Conservation (phyloP, 2,329 filamentous ascomycete genomes). For the Gnomoniopsis smithogilvyi region DNA sequence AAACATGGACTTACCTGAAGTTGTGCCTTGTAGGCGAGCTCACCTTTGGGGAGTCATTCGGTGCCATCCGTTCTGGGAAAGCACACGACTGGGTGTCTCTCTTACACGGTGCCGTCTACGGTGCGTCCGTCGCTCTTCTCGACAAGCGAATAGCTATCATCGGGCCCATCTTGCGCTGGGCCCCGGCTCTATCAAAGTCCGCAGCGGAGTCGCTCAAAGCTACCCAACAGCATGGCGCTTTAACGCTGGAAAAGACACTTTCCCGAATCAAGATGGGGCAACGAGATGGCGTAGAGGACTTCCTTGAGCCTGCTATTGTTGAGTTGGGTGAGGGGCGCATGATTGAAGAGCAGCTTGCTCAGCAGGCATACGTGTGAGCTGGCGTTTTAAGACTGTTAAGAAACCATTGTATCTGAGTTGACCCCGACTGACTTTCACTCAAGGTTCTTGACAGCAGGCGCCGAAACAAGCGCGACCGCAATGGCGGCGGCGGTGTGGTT, state of each 20-base stretch:
- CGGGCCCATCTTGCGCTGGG: conserved; percentile 5
- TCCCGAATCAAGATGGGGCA: conserved; percentile 18
- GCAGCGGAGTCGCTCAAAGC: conserved; percentile 8
- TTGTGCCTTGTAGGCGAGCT: conserved; percentile 14
- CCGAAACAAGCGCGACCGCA: conserved; percentile 20
- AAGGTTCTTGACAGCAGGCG: conserved; percentile 18
- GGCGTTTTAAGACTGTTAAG: rapidly evolving
- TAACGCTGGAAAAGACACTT: conserved; percentile 18
- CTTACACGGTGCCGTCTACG: conserved; percentile 15
- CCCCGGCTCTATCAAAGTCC: conserved; percentile 7
- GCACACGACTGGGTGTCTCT: conserved; percentile 20
- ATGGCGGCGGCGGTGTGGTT: conserved; percentile 17
- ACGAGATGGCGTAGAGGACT: conserved; percentile 14
- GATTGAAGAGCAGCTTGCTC: conserved; percentile 10
- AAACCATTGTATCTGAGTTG: rapidly evolving
- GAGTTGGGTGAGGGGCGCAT: conserved; percentile 6
- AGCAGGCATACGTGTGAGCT: conserved; percentile 9
- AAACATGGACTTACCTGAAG: not conserved
- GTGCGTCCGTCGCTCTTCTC: conserved; percentile 9
- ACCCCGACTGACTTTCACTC: not conserved
- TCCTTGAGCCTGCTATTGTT: conserved; percentile 17
- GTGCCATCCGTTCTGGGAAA: conserved; percentile 13
- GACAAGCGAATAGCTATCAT: conserved; percentile 17
- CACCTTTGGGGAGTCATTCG: conserved; percentile 21
- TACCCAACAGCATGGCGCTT: conserved; percentile 3